Evolutionary conservation across 768 basidiomycete species (phyloP).

Genomic region (Atractiella rhizophila): DNA sequence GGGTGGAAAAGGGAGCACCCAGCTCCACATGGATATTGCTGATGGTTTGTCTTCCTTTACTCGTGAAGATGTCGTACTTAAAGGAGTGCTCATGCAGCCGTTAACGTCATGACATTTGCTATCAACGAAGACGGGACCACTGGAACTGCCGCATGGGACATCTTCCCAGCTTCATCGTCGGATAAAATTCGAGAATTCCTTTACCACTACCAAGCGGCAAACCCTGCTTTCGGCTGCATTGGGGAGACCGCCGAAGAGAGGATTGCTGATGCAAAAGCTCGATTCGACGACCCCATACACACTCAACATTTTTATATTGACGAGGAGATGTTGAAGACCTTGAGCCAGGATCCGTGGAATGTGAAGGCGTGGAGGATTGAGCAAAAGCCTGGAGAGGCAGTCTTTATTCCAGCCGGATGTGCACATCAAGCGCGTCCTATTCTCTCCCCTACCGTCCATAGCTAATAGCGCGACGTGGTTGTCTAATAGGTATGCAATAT

Average conservation of each 20-base stretch:
- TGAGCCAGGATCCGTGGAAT: slow-evolving; percentile 39
- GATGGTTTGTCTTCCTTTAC: slow-evolving; percentile 17
- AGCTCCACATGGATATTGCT: slow-evolving; percentile 48
- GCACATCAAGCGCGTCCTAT: too few relatives aligned
- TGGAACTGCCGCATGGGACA: slow-evolving; percentile 76
- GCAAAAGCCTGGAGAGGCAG: slow-evolving; percentile 72
- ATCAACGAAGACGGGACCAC: slow-evolving; percentile 28
- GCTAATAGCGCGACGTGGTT: too few relatives aligned
- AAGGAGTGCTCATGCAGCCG: slow-evolving; percentile 26
- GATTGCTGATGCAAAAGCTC: too few relatives aligned
- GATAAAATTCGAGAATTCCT: slow-evolving; percentile 52
- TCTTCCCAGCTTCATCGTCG: slow-evolving; percentile 59
- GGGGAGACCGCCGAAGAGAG: slow-evolving; percentile 16
- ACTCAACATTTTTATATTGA: slow-evolving; percentile 71
- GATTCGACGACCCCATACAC: slow-evolving; percentile 54
- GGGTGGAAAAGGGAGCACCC: slow-evolving; percentile 59
- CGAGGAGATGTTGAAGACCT: slow-evolving; percentile 35
- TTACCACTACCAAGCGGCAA: slow-evolving; percentile 29
- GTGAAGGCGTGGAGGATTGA: slow-evolving; percentile 63
- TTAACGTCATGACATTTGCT: slow-evolving; percentile 72
- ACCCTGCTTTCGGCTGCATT: slow-evolving; percentile 14
- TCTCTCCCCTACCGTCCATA: too few relatives aligned
- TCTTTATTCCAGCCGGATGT: slow-evolving; percentile 79
- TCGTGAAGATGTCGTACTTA: slow-evolving; percentile 23
- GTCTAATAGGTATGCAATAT: slow-evolving; percentile 67